Base-by-base conservation (phyloP, 805 yeast genomes). In the Schwanniomyces vanrijiae region DNA sequence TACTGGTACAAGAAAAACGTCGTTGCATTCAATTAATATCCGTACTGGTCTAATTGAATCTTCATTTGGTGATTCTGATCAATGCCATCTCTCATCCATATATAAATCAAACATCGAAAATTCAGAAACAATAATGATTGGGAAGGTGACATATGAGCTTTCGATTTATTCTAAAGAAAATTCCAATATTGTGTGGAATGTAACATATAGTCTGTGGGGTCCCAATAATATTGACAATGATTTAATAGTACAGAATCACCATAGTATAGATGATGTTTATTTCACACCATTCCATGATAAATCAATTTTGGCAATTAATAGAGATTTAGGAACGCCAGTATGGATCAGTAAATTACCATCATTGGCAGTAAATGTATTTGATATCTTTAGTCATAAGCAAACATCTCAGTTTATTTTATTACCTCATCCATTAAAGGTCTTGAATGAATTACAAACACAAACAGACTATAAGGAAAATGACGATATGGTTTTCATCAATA, bases 121-220 rank as follows among this genome's bases (percentile, higher is more conserved):
- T 25, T 48, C 38, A 18, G 72, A 73, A 28, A 65, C 75, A 4
- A 69, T 86, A 4, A 70, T 83, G 56, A 64, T 88, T 4, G 95
- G 96, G 0, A 84, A 81, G 61, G 83, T 91, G 0, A 82, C 83
- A 0, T 88, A 84, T 59, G 87, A 85, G 53, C 69, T 88, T 37
- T 73, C 82, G 0, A 92, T 94, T n/a, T 86, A 90, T 60, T 84
- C 94, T 2, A 81, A 78, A 55, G 77, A 81, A 49, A 81, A 82
- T 50, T 69, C 84, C 0, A 62, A 61, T 46, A 55, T 68, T 2
- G 79, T 84, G 1, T 91, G 97, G 94, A 88, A 90, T 58, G 88
- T 94, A 14, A 83, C 91, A 0, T 90, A 86, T 60, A 77, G 95
- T 1, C 77, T 85, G 31, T 94, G 97, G 97, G 95, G 94, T 8